Conservation (phyloP, 164 flowering plant genomes). For the Vitis cinerea region DNA sequence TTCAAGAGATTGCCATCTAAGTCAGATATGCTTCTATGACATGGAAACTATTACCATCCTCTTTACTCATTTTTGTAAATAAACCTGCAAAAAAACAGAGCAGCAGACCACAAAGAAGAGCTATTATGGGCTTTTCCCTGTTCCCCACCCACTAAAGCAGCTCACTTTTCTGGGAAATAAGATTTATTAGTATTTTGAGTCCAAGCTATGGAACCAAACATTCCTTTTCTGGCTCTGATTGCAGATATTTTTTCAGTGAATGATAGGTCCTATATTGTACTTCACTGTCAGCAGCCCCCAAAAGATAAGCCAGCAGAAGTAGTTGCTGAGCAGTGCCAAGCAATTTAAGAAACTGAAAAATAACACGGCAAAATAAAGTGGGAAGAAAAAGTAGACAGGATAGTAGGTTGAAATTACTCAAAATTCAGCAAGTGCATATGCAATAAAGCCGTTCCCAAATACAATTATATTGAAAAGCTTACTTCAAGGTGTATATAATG, state of each 20-base stretch:
- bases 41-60: background rate
- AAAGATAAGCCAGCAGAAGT: no score
- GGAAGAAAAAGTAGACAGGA: no score
- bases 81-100: conserved; percentile 5
- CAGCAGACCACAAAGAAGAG: conserved; percentile 1
- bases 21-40: conserved; percentile 68
- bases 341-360: no score
- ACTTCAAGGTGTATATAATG: no score
- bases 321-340: no score
- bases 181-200: background rate
- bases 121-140: background rate
- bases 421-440: no score
- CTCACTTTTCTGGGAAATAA: conserved; percentile 2
- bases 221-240: conserved; percentile 7
- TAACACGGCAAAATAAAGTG: no score
- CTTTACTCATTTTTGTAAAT: conserved; percentile 1
- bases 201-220: background rate
- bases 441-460: no score
- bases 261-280: no score
- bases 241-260: background rate
- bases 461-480: no score
- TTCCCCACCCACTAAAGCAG: conserved; percentile 2
- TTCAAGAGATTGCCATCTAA: conserved; percentile 75
- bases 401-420: no score
- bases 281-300: no score